Evolutionary conservation across 139 green algal species (phyloP), one percentile per base, ranked within the genome.

Genomic region (Pseudopediastrum boryanum): DNA sequence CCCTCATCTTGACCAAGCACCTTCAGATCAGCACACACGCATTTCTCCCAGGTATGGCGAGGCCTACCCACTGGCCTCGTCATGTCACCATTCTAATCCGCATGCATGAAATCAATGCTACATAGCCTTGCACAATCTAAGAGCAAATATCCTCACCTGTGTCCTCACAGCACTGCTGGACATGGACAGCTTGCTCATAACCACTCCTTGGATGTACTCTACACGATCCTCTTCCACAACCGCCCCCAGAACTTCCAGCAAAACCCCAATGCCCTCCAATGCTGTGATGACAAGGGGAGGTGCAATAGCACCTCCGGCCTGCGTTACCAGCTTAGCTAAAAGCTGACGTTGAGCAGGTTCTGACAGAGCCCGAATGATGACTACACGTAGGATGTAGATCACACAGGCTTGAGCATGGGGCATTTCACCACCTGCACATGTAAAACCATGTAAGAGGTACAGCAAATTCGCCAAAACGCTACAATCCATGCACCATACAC

Each of bases 211-310:
- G 39, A 78, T 77, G 12, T 59, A 76, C 5, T 66, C 70, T 35
- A 85, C 83, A 31, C 84, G 79, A 25, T 73, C 52, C 21, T 70
- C 38, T 41, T 78, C 71, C 0, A 81, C 48, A 38, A 96, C 80
- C 85, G 95, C 94, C 23, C 94, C 94, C 33, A 98, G 81, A 1
- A 88, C 75, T 66, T 93, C 90, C 61, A 98, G 56, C 77, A 97
- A 72, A 41, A 93, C 78, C 0, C 85, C 82, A 46, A 92, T 74
- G 3, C 79, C 83, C 74, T 96, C 89, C 50, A 97, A 78, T 1
- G 85, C 70, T 10, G 67, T 67, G 4, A 71, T 27, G 33, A 72
- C 66, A 6, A 73, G 51, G 8, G 77, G 77, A 1, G 77, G 54
- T 0, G 56, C 67, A 9, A 83, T 77, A 35, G 65, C 58, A 16